phyloP scores from a whole-genome alignment of 768 basidiomycete species.

The Crepidotus variabilis region DNA sequence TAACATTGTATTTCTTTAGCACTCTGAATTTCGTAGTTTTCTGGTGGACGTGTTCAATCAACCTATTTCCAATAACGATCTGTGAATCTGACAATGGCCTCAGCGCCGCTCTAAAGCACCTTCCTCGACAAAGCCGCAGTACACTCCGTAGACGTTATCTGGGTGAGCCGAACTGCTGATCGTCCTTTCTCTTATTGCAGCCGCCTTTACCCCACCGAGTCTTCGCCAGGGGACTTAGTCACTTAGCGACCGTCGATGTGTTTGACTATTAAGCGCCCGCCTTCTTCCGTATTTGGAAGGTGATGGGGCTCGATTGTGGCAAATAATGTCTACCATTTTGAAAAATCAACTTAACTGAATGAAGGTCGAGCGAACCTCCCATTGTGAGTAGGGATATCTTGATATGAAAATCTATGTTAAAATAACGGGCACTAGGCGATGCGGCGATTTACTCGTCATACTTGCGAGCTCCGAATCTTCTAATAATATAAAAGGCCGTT shows the following conservation, averaged over 20 bases:
- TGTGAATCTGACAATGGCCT: background rate
- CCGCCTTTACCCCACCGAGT: background rate
- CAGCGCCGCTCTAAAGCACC: background rate
- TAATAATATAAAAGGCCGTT: too few relatives aligned
- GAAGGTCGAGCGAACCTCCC: too few relatives aligned
- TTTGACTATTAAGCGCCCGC: background rate
- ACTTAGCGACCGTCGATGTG: background rate
- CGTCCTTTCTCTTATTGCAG: background rate
- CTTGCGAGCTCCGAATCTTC: too few relatives aligned
- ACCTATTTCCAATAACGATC: background rate
- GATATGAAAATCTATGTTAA: too few relatives aligned
- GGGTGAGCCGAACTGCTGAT: background rate
- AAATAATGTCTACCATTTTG: too few relatives aligned
- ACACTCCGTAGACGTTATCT: background rate
- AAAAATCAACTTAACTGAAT: too few relatives aligned
- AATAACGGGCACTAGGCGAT: too few relatives aligned
- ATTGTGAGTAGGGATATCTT: too few relatives aligned
- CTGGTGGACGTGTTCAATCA: background rate
- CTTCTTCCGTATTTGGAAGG: background rate
- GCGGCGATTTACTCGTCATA: too few relatives aligned
- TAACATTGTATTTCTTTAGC: background rate
- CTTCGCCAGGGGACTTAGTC: background rate
- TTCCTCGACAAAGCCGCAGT: background rate
- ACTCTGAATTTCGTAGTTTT: background rate
- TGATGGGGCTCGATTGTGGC: background rate